phyloP scores from a whole-genome alignment of 2,329 filamentous ascomycete species.

The Trichoderma koningii region DNA sequence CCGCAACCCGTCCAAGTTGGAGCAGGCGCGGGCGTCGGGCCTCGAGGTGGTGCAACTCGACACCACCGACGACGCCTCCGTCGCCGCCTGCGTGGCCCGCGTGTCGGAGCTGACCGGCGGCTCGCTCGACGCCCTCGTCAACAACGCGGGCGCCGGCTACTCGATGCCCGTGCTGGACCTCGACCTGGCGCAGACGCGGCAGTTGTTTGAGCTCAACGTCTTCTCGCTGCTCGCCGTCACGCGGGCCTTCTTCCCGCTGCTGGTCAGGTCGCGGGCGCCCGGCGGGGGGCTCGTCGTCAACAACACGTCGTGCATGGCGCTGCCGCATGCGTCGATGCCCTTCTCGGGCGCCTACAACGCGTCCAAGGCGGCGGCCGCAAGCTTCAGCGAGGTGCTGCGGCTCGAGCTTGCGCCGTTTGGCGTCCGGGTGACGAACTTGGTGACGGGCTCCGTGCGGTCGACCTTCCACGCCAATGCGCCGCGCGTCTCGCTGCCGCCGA shows the following conservation, averaged over 20 bases:
- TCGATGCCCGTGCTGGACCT: constrained; percentile 34
- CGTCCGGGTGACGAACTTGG: constrained; percentile 33
- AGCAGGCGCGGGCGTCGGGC: constrained; percentile 24
- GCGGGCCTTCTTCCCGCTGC: constrained; percentile 32
- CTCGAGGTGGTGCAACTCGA: constrained; percentile 35
- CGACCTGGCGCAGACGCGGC: constrained; percentile 29
- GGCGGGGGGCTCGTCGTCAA: constrained; percentile 30
- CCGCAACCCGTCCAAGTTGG: constrained; percentile 35
- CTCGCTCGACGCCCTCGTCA: constrained; percentile 37
- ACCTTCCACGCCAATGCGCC: constrained; percentile 25
- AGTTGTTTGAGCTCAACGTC: constrained; percentile 36
- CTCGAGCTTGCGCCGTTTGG: constrained; percentile 37
- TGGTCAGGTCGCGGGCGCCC: constrained; percentile 28
- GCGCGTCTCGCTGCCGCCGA: constrained; percentile 3
- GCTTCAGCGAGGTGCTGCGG: constrained; percentile 34
- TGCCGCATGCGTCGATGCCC: constrained; percentile 25
- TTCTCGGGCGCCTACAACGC: constrained; percentile 34
- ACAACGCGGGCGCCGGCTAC: constrained; percentile 36
- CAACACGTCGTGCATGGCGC: constrained; percentile 29
- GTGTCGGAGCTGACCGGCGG: constrained; percentile 32
- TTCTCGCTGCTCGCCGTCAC: constrained; percentile 34
- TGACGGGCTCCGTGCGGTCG: constrained; percentile 27
- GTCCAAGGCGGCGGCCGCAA: constrained; percentile 33
- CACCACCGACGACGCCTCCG: constrained; percentile 31
- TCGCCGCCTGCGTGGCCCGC: constrained; percentile 28